Evolutionary conservation across 345 rosid genomes (phyloP).

Genomic region (Moricandia arvensis): DNA sequence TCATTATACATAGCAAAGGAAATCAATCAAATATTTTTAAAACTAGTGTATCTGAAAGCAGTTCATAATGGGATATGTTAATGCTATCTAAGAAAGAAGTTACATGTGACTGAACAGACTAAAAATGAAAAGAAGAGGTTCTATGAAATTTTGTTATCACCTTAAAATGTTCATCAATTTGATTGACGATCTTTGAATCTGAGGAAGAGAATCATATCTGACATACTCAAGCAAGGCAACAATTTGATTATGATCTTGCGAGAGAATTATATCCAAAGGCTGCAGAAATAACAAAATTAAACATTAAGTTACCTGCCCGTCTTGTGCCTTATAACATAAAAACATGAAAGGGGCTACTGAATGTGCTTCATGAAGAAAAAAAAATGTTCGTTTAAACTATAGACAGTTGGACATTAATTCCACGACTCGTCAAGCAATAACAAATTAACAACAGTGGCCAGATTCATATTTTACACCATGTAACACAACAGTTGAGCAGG

Average conservation of each 20-base stretch:
- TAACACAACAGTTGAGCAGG: background rate
- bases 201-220: conserved; percentile 79
- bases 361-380: background rate
- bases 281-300: conserved; percentile 42
- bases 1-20: background rate
- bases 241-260: conserved; percentile 89
- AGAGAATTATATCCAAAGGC: conserved; percentile 92
- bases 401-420: background rate
- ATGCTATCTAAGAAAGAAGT: conserved; percentile 1
- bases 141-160: conserved; percentile 35
- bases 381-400: background rate
- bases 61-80: conserved; percentile 8
- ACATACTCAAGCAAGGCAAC: conserved; percentile 81
- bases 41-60: conserved; percentile 8
- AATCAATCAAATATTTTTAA: conserved; percentile 8
- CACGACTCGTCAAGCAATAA: background rate
- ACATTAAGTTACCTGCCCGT: conserved; percentile 6
- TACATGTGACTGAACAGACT: conserved; percentile 6
- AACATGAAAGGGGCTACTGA: background rate
- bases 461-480: conserved; percentile 11
- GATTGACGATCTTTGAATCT: conserved; percentile 80
- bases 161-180: conserved; percentile 87
- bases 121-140: conserved; percentile 18
- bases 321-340: conserved; percentile 2
- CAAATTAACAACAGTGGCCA: conserved; percentile 16